These are phyloP conservation scores for Goniomonas avonlea DNA, from an alignment of 78 protist species.

Conservation along the genomic window DNA sequence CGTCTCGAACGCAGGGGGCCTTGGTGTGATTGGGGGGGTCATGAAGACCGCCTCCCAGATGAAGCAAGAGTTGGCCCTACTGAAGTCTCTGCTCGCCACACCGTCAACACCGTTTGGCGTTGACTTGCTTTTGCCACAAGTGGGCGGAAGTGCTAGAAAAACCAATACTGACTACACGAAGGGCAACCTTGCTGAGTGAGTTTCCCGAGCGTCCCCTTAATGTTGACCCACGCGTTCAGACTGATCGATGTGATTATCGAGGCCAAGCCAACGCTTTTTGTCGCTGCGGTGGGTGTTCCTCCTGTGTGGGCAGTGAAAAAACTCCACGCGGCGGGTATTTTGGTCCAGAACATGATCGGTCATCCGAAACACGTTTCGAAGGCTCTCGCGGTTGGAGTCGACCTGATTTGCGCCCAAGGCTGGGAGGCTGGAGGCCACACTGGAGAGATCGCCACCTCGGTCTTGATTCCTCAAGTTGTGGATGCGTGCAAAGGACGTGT, in stretches of 20 bases:
- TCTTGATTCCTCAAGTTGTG: slow-evolving; percentile 17
- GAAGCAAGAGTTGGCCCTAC: no score
- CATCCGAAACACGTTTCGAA: slow-evolving; percentile 11
- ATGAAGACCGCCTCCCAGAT: no score
- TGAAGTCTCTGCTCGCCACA: no score
- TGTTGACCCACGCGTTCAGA: neutral
- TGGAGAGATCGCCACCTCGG: neutral
- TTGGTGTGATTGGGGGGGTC: slow-evolving; percentile 28
- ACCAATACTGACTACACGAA: slow-evolving; percentile 27
- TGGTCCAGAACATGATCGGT: neutral
- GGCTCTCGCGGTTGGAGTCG: slow-evolving; percentile 11
- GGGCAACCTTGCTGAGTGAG: no score
- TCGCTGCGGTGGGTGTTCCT: slow-evolving; percentile 27
- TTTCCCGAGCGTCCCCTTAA: no score
- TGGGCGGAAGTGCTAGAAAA: slow-evolving; percentile 25
- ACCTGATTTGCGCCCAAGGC: slow-evolving; percentile 26
- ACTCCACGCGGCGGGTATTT: neutral
- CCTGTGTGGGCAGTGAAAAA: slow-evolving; percentile 29
- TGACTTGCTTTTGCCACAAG: slow-evolving; percentile 18
- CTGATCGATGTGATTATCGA: slow-evolving; percentile 17
- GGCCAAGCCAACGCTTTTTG: slow-evolving; percentile 12
- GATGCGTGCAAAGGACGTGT: neutral
- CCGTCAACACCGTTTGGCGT: no score
- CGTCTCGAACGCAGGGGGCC: slow-evolving; percentile 17
- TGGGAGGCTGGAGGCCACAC: neutral